Evolutionary conservation across 2,329 filamentous ascomycete species (phyloP).

Genomic region (Epichloe hybrida): DNA sequence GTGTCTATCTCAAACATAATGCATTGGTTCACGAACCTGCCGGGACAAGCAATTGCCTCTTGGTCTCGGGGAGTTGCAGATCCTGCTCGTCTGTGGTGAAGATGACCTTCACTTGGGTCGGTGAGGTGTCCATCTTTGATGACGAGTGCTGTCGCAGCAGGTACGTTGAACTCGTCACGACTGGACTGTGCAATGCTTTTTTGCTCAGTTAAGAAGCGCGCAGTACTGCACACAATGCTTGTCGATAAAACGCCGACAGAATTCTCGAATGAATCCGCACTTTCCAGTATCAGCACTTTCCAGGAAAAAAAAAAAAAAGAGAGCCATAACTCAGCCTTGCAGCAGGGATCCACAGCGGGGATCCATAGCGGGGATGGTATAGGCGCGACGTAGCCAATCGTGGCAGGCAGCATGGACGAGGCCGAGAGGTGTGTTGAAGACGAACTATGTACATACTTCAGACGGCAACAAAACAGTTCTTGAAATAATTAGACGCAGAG

Average conservation of each 20-base stretch:
- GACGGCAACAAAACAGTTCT: no score
- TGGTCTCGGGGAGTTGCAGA: slow-evolving; percentile 48
- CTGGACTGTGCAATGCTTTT: no score
- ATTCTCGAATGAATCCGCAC: background rate
- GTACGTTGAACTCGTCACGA: background rate
- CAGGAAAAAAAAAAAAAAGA: background rate
- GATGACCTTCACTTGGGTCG: slow-evolving; percentile 50
- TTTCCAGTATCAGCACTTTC: background rate
- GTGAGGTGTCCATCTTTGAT: slow-evolving; percentile 23
- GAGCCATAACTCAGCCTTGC: background rate
- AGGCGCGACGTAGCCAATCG: background rate
- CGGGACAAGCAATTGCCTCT: slow-evolving; percentile 48
- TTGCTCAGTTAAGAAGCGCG: no score
- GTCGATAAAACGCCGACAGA: background rate
- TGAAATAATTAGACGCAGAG: no score
- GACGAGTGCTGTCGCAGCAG: background rate
- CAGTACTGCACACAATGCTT: background rate
- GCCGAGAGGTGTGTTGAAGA: background rate
- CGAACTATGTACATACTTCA: no score
- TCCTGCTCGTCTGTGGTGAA: slow-evolving; percentile 52
- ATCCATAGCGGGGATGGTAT: background rate
- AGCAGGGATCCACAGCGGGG: background rate
- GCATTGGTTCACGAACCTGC: slow-evolving; percentile 28
- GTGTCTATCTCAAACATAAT: no score
- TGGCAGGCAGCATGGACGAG: background rate